A percentile compares a stretch with the other conserved stretches of the same genome.
These are phyloP conservation scores for Salix koriyanagi DNA, from an alignment of 345 rosid genomes.

Conservation along the genomic window DNA sequence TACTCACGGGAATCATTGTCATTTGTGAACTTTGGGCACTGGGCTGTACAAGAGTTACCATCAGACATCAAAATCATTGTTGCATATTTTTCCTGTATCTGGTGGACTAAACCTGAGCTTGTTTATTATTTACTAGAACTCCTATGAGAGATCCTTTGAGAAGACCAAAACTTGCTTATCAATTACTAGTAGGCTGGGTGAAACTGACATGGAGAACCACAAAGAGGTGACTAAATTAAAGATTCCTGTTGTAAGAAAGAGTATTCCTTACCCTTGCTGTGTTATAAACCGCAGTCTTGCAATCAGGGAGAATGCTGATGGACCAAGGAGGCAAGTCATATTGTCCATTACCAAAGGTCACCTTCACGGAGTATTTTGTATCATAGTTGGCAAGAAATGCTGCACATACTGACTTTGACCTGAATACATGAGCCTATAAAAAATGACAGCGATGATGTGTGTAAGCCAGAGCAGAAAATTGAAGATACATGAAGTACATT, in stretches of 20 bases:
- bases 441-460: not conserved
- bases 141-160: not conserved
- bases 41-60: slow-evolving; percentile 21
- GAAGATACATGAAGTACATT: not conserved
- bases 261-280: slow-evolving; percentile 32
- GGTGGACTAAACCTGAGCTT: not conserved
- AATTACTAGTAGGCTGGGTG: not conserved
- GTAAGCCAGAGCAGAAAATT: too few relatives aligned
- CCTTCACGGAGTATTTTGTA: slow-evolving; percentile 25
- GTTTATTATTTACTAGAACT: not conserved
- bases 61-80: not conserved
- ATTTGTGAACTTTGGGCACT: slow-evolving; percentile 25
- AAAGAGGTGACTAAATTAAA: not conserved
- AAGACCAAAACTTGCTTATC: not conserved
- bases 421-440: slow-evolving; percentile 42
- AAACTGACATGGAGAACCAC: slow-evolving; percentile 1
- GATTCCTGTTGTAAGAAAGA: not conserved
- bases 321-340: slow-evolving; percentile 50
- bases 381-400: slow-evolving; percentile 51
- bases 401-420: slow-evolving; percentile 25
- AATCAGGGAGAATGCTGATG: slow-evolving; percentile 44
- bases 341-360: slow-evolving; percentile 30
- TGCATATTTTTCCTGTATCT: not conserved
- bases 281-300: slow-evolving; percentile 37
- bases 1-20: slow-evolving; percentile 30